These are phyloP conservation scores for Podaxis sp. DNA, from an alignment of 768 basidiomycete genomes.

Conservation along the genomic window DNA sequence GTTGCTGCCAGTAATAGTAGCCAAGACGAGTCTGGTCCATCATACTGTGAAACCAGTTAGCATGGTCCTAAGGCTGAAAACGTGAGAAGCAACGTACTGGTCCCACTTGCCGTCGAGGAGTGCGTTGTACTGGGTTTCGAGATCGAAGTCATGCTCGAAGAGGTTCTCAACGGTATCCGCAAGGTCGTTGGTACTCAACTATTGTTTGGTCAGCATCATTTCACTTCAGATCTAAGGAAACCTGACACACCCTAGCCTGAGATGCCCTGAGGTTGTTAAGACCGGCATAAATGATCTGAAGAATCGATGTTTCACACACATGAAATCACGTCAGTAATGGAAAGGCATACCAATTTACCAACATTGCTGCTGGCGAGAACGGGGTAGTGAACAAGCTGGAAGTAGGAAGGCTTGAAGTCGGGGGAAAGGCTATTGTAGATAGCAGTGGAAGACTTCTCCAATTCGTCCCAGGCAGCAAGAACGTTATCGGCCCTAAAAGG, in stretches of 20 bases:
- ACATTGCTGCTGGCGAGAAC: constrained; percentile 59
- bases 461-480: constrained; percentile 46
- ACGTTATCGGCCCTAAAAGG: constrained; percentile 55
- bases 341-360: constrained; percentile 42
- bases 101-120: constrained; percentile 67
- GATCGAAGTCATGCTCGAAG: constrained; percentile 61
- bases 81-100: constrained; percentile 40
- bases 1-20: constrained; percentile 74
- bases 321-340: not conserved
- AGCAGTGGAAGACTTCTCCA: constrained; percentile 48
- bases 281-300: constrained; percentile 54
- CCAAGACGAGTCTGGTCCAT: constrained; percentile 72
- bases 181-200: constrained; percentile 56
- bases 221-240: not conserved
- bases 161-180: constrained; percentile 54
- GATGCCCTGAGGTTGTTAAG: constrained; percentile 59
- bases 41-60: constrained; percentile 39
- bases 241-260: constrained; percentile 48
- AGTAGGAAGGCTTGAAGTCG: constrained; percentile 57
- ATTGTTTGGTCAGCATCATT: not conserved
- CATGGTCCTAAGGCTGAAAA: constrained; percentile 1
- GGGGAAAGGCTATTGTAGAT: constrained; percentile 54
- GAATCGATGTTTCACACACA: not conserved
- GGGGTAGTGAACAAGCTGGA: constrained; percentile 70
- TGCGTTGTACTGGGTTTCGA: constrained; percentile 60